These are phyloP conservation scores for Leucocoprinus leucothites DNA, from an alignment of 768 basidiomycete genomes.

Conservation along the genomic window DNA sequence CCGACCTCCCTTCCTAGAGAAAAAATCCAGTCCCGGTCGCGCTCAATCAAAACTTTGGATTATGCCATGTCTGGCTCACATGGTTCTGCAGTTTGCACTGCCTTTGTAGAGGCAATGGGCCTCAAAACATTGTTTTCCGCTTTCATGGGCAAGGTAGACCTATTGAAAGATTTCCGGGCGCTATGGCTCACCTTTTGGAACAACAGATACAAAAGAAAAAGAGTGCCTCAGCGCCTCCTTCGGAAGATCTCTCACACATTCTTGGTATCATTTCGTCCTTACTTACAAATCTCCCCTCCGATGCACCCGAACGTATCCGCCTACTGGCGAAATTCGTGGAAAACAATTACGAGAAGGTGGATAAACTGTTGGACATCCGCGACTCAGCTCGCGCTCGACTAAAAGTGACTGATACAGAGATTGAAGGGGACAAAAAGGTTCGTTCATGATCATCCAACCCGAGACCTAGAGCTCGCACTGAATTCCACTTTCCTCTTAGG, in stretches of 20 bases:
- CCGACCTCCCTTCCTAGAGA: slow-evolving; percentile 45
- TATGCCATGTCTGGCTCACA: slow-evolving; percentile 82
- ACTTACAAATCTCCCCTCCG: slow-evolving; percentile 82
- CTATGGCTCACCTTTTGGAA: too few species aligned
- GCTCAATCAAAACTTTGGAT: slow-evolving; percentile 89
- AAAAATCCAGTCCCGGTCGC: slow-evolving; percentile 74
- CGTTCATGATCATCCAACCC: slow-evolving; percentile 11
- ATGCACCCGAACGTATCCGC: slow-evolving; percentile 75
- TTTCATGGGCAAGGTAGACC: slow-evolving; percentile 88
- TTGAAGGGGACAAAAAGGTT: slow-evolving; percentile 69
- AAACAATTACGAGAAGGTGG: slow-evolving; percentile 88
- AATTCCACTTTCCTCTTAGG: slow-evolving; percentile 31
- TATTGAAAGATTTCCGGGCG: background rate
- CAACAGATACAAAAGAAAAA: slow-evolving; percentile 59
- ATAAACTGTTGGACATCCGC: slow-evolving; percentile 86
- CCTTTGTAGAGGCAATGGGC: slow-evolving; percentile 85
- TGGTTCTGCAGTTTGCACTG: slow-evolving; percentile 69
- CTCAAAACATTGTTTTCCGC: slow-evolving; percentile 87
- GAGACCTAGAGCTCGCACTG: background rate
- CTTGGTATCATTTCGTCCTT: slow-evolving; percentile 87
- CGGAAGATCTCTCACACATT: slow-evolving; percentile 85
- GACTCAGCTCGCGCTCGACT: slow-evolving; percentile 66
- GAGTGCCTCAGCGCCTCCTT: slow-evolving; percentile 49
- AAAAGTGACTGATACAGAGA: slow-evolving; percentile 57
- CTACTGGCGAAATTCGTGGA: slow-evolving; percentile 94